Conservation (phyloP, 805 yeast genomes). For the Yamadazyma olivae region DNA sequence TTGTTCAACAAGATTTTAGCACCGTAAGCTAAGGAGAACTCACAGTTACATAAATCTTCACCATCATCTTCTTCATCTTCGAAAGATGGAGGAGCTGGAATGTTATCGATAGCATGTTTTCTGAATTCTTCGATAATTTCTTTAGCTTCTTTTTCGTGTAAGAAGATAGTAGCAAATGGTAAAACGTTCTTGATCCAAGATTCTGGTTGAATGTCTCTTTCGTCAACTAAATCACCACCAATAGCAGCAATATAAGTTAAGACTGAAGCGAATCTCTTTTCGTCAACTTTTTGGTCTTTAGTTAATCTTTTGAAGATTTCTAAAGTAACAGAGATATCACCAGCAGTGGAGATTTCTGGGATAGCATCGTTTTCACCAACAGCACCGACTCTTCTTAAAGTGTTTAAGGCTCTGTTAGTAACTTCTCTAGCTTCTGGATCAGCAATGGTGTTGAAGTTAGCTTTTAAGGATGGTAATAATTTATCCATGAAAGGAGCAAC, state of each 20-base stretch:
- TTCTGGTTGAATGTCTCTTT: constrained; percentile 86
- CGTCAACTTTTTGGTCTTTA: constrained; percentile 56
- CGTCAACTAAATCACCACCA: constrained; percentile 99
- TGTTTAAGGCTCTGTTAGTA: constrained; percentile 93
- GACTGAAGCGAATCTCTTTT: constrained; percentile 75
- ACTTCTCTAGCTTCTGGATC: constrained; percentile 99
- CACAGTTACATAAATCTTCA: constrained; percentile 99
- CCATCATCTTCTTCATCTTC: constrained; percentile 98
- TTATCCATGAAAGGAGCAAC: constrained; percentile 98
- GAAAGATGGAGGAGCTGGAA: constrained; percentile 92
- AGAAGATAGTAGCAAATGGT: constrained; percentile 94
- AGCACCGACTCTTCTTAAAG: constrained; percentile 98
- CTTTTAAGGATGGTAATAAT: constrained; percentile 93
- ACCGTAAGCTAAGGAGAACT: constrained; percentile 99
- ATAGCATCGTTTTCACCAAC: constrained; percentile 83
- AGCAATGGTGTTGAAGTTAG: constrained; percentile 94
- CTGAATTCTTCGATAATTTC: constrained; percentile 87
- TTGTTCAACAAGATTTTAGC: constrained; percentile 99
- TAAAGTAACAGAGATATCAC: constrained; percentile 88
- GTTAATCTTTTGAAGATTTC: constrained; percentile 75
- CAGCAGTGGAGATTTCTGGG: constrained; percentile 98
- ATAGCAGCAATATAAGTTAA: constrained; percentile 86
- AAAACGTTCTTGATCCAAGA: constrained; percentile 87
- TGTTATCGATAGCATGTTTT: constrained; percentile 95
- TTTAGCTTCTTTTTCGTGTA: constrained; percentile 90